Evolutionary conservation across 2,329 filamentous ascomycete genomes (phyloP), one percentile per base, ranked within the genome.

Genomic region (Acrodontium crateriforme): DNA sequence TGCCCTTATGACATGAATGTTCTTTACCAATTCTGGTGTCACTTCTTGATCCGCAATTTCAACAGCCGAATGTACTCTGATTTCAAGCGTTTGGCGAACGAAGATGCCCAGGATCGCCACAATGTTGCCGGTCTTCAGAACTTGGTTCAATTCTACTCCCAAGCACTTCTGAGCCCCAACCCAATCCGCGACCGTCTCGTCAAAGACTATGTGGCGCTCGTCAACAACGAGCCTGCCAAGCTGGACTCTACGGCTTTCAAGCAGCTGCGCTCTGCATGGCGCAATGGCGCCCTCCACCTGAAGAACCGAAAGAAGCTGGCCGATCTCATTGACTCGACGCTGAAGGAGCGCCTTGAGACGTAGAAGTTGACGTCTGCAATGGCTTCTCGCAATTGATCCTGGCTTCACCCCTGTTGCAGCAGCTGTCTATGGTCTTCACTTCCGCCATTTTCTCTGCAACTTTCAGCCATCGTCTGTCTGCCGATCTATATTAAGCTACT

Each of bases 61-160:
- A 79, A 84, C 52, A 62, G 65, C 33, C 62, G 61, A 47, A 79
- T 85, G 71, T 84, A 84, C 57, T 61, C 70, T 47, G 78, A 84
- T 51, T 83, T 84, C 57, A 70, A 71, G 38, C 59, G 61, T 44
- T 63, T 69, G 49, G 78, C 78, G 30, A 56, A 75, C 36, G 70
- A 75, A 47, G 78, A 84, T 54, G 60, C 65, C 30, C 51, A 55
- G 32, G 52, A 63, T 37, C 60, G 60, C 44, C 55, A 57, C 44
- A 62, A 62, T 34, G 58, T 59, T 34, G 58, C 58, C 38, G 78
- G 78, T 26, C 58, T 79, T 46, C 63, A 62, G 33, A 68, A 68
- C 48, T 59, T 83, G 30, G 58, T 79, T 41, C 66, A 67, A 25
- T 81, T 74, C 52, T 80, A 80, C 50, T 65, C 66, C 46, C 60